Evolutionary conservation across 306 rosid genomes (phyloP).

Genomic region (Inga leiocalycina): DNA sequence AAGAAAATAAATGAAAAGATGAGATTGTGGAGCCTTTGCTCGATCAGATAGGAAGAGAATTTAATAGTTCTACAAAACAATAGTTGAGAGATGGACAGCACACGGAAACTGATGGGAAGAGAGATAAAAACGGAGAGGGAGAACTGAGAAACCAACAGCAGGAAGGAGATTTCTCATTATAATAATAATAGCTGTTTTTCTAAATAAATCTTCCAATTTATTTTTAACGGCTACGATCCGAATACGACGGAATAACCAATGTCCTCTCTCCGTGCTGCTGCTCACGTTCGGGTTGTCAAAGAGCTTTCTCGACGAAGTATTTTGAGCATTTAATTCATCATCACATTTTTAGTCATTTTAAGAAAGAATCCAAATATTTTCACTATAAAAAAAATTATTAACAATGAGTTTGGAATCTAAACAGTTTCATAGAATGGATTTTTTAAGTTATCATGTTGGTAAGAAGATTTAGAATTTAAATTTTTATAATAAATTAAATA

Average conservation of each 20-base stretch:
- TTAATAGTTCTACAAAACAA: slow-evolving; percentile 35
- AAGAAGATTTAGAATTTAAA: too few species aligned
- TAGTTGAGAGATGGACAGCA: slow-evolving; percentile 34
- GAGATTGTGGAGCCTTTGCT: slow-evolving; percentile 33
- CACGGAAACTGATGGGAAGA: slow-evolving; percentile 4
- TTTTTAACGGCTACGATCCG: neutral
- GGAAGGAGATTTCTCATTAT: slow-evolving; percentile 21
- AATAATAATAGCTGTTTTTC: slow-evolving; percentile 24
- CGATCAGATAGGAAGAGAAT: slow-evolving; percentile 38
- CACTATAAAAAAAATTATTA: neutral
- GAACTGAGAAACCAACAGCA: slow-evolving; percentile 29
- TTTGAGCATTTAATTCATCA: neutral
- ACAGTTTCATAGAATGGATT: too few species aligned
- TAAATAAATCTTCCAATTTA: neutral
- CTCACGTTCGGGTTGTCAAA: neutral
- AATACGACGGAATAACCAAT: neutral
- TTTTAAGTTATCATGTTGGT: too few species aligned
- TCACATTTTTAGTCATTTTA: neutral
- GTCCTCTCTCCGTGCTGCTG: neutral
- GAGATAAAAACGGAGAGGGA: slow-evolving; percentile 21
- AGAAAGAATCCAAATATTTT: too few species aligned
- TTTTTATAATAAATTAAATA: too few species aligned
- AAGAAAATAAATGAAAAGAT: slow-evolving; percentile 2
- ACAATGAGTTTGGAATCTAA: too few species aligned
- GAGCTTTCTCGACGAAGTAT: neutral